Evolutionary conservation across 148 eudicot species (phyloP).

Genomic region (Diospyros kaki): DNA sequence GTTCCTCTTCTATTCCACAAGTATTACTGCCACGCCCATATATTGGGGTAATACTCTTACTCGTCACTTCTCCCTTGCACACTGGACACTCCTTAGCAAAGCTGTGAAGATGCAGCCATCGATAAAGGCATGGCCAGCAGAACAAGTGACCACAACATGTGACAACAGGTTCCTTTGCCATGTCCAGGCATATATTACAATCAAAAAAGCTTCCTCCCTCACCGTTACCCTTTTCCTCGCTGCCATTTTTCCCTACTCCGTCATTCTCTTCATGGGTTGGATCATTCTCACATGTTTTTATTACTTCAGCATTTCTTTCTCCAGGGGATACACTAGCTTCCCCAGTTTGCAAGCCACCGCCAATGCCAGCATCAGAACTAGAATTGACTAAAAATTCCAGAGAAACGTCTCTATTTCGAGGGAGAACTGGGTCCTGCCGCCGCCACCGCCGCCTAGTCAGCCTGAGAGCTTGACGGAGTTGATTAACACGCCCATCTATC

Average conservation of each 20-base stretch:
- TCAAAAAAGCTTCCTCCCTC: constrained; percentile 71
- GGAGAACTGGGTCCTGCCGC: constrained; percentile 39
- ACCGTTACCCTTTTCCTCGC: constrained; percentile 39
- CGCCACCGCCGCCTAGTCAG: constrained; percentile 52
- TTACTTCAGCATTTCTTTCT: constrained; percentile 35
- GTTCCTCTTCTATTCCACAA: constrained; percentile 37
- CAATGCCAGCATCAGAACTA: constrained; percentile 27
- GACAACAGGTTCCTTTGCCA: constrained; percentile 88
- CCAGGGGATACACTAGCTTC: constrained; percentile 71
- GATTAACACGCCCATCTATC: constrained; percentile 33
- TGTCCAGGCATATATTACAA: constrained; percentile 89
- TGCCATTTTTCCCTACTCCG: constrained; percentile 42
- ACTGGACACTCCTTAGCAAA: constrained; percentile 91
- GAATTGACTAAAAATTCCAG: constrained; percentile 27
- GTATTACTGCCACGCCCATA: constrained; percentile 64
- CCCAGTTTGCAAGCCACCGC: constrained; percentile 49
- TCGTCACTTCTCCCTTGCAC: constrained; percentile 87
- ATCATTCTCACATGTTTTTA: constrained; percentile 50
- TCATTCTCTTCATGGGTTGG: constrained; percentile 31
- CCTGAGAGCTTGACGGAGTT: constrained; percentile 40
- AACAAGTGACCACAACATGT: constrained; percentile 98
- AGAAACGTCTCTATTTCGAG: constrained; percentile 30
- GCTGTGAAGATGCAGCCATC: constrained; percentile 79
- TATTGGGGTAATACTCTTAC: constrained; percentile 76
- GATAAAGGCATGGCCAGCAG: constrained; percentile 95